Base-by-base conservation (phyloP, 768 basidiomycete genomes). In the Fomitopsis serialis region DNA sequence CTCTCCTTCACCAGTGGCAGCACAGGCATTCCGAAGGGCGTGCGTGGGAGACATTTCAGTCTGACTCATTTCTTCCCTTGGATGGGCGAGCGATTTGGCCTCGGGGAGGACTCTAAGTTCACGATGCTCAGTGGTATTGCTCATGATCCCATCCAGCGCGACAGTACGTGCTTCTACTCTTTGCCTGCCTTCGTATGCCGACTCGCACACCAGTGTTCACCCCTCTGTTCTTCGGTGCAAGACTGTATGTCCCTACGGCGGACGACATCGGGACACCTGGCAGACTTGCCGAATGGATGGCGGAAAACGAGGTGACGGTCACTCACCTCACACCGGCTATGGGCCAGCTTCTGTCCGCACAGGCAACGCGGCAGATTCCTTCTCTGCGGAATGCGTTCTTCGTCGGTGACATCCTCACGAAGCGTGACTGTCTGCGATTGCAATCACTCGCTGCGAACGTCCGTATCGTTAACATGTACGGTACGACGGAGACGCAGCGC, bases 61-160 rank as follows among this genome's bases (percentile, higher is more conserved):
- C 72, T 99, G 59, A 99, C 97, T 0, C 97, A 98, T 67, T 99
- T 98, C 79, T 98, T 98, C 81, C 95, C 95, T 2, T 99, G 97
- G 97, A 98, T 99, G 97, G 87, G 88, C 21, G 73, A 92, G 65
- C 72, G 84, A 27, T 99, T 98, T 66, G 84, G 79, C 1, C 71
- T 99, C 45, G 73, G 76, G 35, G 75, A 84, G 54, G 70, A 76
- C 27, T 92, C 89, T 57, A 91, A 84, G 69, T 99, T 97, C 64
- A 98, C 97, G 0, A 98, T 99, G 97, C 79, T 99, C 27, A 95
- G 92, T 61, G 97, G 97, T 19, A 99, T 99, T 51, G 97, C 97
- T 12, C 97, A 99, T 64, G 97, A 99, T 70, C 97, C 97, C 10
- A 97, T 99, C 60, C 97, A 99, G 66, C 83, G 97, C 60, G 97